These are phyloP conservation scores for Cyberlindnera maritima DNA, from an alignment of 805 yeast species.

Conservation along the genomic window DNA sequence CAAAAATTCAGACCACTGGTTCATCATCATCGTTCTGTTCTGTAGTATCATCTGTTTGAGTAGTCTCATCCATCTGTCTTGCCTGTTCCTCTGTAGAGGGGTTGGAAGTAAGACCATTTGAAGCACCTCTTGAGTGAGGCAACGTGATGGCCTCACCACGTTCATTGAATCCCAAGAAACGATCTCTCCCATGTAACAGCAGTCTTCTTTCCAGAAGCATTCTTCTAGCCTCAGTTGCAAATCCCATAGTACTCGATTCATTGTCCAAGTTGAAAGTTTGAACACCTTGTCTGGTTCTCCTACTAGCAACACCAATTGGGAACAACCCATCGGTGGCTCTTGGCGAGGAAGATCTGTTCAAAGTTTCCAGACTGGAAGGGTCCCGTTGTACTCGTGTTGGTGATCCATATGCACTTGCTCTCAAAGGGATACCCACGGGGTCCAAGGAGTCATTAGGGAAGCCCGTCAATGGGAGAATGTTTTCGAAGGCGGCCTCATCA, in stretches of 20 bases:
- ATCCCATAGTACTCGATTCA: conserved; percentile 5
- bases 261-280: conserved; percentile 18
- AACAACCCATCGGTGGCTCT: conserved; percentile 13
- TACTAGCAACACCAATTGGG: conserved; percentile 23
- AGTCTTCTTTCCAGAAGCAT: conserved; percentile 9
- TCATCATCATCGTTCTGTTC: too few species aligned
- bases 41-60: background rate
- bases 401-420: background rate
- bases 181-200: background rate
- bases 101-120: too few species aligned
- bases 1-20: too few species aligned
- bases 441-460: background rate
- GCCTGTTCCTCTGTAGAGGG: background rate
- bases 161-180: conserved; percentile 6
- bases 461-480: conserved; percentile 6
- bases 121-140: too few species aligned
- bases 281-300: conserved; percentile 25
- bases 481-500: conserved; percentile 1
- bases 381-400: background rate
- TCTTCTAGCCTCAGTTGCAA: conserved; percentile 3
- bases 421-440: background rate
- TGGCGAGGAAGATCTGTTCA: background rate
- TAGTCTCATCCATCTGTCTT: background rate
- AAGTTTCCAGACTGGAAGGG: background rate
- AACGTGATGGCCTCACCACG: conserved; percentile 6